Evolutionary conservation across 352 stramenopile species (phyloP).

Genomic region (Phytophthora litchii): DNA sequence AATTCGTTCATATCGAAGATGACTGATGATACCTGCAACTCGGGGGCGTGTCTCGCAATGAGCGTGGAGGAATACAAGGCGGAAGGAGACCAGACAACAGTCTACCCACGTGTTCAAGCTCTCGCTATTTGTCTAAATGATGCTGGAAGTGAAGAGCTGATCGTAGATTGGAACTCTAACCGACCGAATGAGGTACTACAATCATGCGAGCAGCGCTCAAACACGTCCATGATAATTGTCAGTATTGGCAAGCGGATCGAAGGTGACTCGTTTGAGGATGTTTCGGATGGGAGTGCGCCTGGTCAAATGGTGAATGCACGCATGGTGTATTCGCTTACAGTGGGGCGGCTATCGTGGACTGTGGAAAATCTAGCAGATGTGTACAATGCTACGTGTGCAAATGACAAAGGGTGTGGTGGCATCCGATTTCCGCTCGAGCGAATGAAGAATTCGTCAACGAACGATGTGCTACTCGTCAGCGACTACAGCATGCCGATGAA

Average conservation of each 20-base stretch:
- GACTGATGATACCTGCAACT: neutral
- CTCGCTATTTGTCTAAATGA: neutral
- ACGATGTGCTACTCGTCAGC: conserved; percentile 8
- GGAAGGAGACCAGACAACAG: neutral
- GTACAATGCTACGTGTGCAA: conserved; percentile 11
- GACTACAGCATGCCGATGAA: conserved; percentile 2
- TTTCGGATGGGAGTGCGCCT: neutral
- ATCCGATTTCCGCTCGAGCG: conserved; percentile 12
- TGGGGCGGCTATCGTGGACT: conserved; percentile 26
- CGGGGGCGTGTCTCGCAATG: neutral
- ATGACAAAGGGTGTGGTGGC: neutral
- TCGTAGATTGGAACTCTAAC: neutral
- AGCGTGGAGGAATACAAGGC: neutral
- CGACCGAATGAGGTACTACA: conserved; percentile 9
- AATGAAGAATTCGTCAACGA: neutral
- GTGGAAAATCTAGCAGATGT: conserved; percentile 9
- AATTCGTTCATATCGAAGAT: neutral
- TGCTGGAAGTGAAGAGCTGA: conserved; percentile 1
- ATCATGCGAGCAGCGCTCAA: conserved; percentile 16
- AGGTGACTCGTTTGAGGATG: conserved; percentile 13
- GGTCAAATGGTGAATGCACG: conserved; percentile 11
- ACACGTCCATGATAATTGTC: conserved; percentile 21
- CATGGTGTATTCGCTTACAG: conserved; percentile 30
- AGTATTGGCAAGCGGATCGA: conserved; percentile 21
- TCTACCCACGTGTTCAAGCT: neutral